A percentile compares a stretch with the other conserved stretches of the same genome.
Conservation (phyloP, 495 filamentous ascomycete genomes). For the Podospora australis region DNA sequence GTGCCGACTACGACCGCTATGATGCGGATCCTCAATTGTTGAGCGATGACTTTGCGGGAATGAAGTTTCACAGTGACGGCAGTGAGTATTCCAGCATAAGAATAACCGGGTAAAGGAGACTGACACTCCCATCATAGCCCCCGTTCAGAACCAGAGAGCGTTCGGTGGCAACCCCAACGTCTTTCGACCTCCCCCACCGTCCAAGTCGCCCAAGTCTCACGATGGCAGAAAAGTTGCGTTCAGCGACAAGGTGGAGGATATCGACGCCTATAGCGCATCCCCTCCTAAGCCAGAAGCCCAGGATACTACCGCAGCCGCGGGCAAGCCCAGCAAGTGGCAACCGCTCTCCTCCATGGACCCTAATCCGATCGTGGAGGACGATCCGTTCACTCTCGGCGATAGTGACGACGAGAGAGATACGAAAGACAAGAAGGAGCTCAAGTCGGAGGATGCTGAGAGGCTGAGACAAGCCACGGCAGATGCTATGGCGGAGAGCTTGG, state of each 20-base stretch:
- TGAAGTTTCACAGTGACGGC: constrained; percentile 70
- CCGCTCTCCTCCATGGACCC: constrained; percentile 84
- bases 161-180: constrained; percentile 65
- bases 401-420: constrained; percentile 85
- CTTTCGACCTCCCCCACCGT: constrained; percentile 65
- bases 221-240: constrained; percentile 73
- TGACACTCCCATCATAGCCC: constrained; percentile 11
- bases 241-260: constrained; percentile 68
- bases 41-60: constrained; percentile 82
- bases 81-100: constrained; percentile 44
- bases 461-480: constrained; percentile 66
- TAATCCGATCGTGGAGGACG: constrained; percentile 79
- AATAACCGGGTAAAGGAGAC: not conserved
- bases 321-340: constrained; percentile 91
- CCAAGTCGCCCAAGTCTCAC: constrained; percentile 49
- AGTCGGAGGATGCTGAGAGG: constrained; percentile 60
- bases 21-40: constrained; percentile 92
- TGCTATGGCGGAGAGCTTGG: constrained; percentile 50
- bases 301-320: constrained; percentile 22
- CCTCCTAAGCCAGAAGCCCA: constrained; percentile 42
- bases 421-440: constrained; percentile 39
- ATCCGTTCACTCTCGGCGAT: constrained; percentile 93
- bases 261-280: constrained; percentile 62
- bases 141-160: constrained; percentile 45
- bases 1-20: constrained; percentile 79